Conservation (phyloP, 352 stramenopile genomes). For the Globisporangium okanoganense region DNA sequence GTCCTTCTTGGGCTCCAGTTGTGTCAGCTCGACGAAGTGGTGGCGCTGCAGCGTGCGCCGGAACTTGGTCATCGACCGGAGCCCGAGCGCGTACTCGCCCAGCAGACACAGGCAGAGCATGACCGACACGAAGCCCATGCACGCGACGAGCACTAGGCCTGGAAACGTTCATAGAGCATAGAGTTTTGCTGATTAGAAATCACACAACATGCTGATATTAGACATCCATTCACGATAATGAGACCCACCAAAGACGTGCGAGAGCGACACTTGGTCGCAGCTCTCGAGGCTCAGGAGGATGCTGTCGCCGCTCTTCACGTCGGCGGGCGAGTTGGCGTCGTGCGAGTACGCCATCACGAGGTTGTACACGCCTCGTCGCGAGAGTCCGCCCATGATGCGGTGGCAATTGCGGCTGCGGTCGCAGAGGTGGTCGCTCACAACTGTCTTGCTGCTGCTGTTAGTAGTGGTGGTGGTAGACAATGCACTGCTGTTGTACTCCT, state of each 20-base stretch:
- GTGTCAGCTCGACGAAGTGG: conserved; percentile 35
- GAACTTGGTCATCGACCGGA: conserved; percentile 38
- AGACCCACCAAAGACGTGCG: conserved; percentile 34
- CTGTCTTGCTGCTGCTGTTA: background rate
- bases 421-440: conserved; percentile 21
- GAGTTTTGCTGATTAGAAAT: too few relatives aligned
- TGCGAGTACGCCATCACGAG: conserved; percentile 36
- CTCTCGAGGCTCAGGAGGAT: conserved; percentile 32
- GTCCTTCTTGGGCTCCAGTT: conserved; percentile 24
- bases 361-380: conserved; percentile 36
- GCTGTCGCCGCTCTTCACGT: conserved; percentile 5
- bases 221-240: too few relatives aligned
- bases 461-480: background rate
- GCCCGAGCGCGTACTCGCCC: conserved; percentile 39
- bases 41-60: conserved; percentile 22
- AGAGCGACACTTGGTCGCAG: conserved; percentile 37
- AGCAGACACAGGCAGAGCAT: conserved; percentile 39
- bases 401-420: conserved; percentile 26
- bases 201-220: too few relatives aligned
- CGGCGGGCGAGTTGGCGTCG: background rate
- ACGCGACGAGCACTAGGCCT: conserved; percentile 37
- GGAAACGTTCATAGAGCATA: background rate
- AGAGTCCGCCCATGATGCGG: conserved; percentile 29
- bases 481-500: background rate
- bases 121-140: conserved; percentile 40